A percentile compares a stretch with the other conserved stretches of the same genome.
Conservation (phyloP, 345 rosid genomes). For the Salix arbutifolia region DNA sequence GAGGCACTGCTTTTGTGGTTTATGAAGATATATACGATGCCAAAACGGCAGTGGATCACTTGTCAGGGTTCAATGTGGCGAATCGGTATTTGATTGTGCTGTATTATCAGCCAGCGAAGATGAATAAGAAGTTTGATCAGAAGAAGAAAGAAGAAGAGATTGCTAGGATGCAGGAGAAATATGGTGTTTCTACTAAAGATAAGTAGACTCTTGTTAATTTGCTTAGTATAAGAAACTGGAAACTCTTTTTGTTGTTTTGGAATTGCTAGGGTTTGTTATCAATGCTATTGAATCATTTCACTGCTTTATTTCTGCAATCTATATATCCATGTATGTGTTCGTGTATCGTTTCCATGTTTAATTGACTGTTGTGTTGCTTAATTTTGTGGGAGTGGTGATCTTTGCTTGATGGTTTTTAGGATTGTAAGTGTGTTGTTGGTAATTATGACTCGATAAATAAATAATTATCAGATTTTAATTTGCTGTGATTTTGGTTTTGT, state of each 20-base stretch:
- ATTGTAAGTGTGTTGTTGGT: not conserved
- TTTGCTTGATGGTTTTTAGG: not conserved
- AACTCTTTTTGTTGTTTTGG: not conserved
- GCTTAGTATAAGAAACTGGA: not conserved
- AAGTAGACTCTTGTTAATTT: conserved; percentile 30
- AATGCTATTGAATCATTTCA: not conserved
- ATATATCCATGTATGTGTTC: not conserved
- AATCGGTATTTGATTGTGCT: conserved; percentile 83
- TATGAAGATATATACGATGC: conserved; percentile 98
- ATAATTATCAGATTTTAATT: not conserved
- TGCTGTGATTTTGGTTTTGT: not conserved
- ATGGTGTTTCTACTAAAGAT: conserved; percentile 83
- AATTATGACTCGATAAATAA: not conserved
- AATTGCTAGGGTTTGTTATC: not conserved
- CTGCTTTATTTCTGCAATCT: not conserved
- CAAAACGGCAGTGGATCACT: conserved; percentile 93
- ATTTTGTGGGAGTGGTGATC: not conserved
- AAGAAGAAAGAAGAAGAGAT: conserved; percentile 89
- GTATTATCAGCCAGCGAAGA: conserved; percentile 89
- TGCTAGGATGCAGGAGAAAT: conserved; percentile 84
- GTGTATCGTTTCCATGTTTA: not conserved
- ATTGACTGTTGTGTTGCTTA: not conserved
- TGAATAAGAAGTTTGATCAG: conserved; percentile 91
- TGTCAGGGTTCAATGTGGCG: conserved; percentile 97
- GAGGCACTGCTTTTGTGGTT: conserved; percentile 90